Conservation (phyloP, 345 rosid genomes). For the Moricandia arvensis region DNA sequence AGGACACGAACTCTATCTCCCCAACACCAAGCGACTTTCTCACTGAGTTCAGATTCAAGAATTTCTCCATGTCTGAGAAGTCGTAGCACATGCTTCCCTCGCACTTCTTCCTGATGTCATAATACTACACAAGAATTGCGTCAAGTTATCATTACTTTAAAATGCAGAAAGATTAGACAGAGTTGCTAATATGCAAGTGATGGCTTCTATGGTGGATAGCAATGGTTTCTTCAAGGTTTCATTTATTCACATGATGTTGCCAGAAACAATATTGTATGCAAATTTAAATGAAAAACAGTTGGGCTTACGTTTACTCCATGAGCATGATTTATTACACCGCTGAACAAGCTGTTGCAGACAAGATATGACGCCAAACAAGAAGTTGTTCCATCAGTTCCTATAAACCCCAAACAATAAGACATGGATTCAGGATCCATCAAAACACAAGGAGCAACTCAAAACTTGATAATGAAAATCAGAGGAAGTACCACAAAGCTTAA, state of each 20-base stretch:
- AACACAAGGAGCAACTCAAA: slow-evolving; percentile 2
- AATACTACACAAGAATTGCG: slow-evolving; percentile 58
- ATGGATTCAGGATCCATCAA: background rate
- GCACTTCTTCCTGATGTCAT: slow-evolving; percentile 90
- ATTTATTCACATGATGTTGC: slow-evolving; percentile 3
- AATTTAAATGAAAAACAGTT: background rate
- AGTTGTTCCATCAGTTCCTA: slow-evolving; percentile 94
- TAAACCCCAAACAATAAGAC: slow-evolving; percentile 9
- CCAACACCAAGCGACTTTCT: slow-evolving; percentile 83
- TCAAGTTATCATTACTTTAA: background rate
- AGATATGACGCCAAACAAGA: slow-evolving; percentile 95
- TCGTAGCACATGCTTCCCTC: slow-evolving; percentile 90
- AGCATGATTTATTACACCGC: slow-evolving; percentile 60
- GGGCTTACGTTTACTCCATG: slow-evolving; percentile 70
- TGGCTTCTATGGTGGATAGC: background rate
- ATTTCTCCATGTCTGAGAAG: slow-evolving; percentile 96
- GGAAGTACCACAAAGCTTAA: slow-evolving; percentile 86
- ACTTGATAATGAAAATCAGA: slow-evolving; percentile 3
- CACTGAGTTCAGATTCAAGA: slow-evolving; percentile 64
- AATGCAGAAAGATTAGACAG: background rate
- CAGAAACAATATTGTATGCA: background rate
- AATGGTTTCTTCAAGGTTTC: background rate
- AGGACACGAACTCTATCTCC: slow-evolving; percentile 79
- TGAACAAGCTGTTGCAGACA: slow-evolving; percentile 85
- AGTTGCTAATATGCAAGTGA: background rate